Percentiles rank a stretch among this genome's conserved stretches.
Evolutionary conservation across 768 basidiomycete species (phyloP).

Genomic region (Amanita exitialis): DNA sequence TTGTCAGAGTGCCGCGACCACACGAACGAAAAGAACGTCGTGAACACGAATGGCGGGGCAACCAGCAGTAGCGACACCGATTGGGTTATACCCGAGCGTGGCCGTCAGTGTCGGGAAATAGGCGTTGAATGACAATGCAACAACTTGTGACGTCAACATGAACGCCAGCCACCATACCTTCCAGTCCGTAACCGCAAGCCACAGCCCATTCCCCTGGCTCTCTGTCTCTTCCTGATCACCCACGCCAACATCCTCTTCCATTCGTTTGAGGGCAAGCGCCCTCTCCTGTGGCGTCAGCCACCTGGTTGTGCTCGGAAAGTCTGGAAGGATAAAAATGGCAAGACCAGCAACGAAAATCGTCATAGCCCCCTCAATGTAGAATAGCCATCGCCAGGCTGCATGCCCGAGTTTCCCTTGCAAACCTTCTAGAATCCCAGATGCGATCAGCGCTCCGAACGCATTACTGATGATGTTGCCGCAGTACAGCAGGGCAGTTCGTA

Average conservation of each 20-base stretch:
- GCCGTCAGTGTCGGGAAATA: slow-evolving; percentile 72
- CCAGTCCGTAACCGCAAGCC: slow-evolving; percentile 63
- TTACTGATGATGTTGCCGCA: slow-evolving; percentile 79
- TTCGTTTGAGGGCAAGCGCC: slow-evolving; percentile 48
- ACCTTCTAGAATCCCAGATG: slow-evolving; percentile 63
- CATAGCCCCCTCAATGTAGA: slow-evolving; percentile 61
- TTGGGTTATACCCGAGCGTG: slow-evolving; percentile 60
- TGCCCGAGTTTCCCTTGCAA: slow-evolving; percentile 73
- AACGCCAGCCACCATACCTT: slow-evolving; percentile 78
- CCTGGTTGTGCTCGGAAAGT: slow-evolving; percentile 62
- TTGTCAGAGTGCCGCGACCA: slow-evolving; percentile 62
- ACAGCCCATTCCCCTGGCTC: slow-evolving; percentile 35
- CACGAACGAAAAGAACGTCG: slow-evolving; percentile 49
- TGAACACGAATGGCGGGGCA: slow-evolving; percentile 72
- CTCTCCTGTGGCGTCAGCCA: slow-evolving; percentile 59
- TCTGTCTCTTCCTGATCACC: slow-evolving; percentile 38
- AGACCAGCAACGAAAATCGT: slow-evolving; percentile 45
- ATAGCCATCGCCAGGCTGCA: slow-evolving; percentile 79
- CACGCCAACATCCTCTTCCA: slow-evolving; percentile 58
- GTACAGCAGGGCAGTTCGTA: slow-evolving; percentile 60
- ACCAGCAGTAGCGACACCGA: slow-evolving; percentile 65
- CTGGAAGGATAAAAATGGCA: slow-evolving; percentile 65
- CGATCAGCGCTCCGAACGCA: slow-evolving; percentile 77
- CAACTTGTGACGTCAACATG: slow-evolving; percentile 46
- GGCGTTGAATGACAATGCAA: slow-evolving; percentile 67